phyloP scores from a whole-genome alignment of 2,329 filamentous ascomycete species.

The Arthrobotrys conoides region DNA sequence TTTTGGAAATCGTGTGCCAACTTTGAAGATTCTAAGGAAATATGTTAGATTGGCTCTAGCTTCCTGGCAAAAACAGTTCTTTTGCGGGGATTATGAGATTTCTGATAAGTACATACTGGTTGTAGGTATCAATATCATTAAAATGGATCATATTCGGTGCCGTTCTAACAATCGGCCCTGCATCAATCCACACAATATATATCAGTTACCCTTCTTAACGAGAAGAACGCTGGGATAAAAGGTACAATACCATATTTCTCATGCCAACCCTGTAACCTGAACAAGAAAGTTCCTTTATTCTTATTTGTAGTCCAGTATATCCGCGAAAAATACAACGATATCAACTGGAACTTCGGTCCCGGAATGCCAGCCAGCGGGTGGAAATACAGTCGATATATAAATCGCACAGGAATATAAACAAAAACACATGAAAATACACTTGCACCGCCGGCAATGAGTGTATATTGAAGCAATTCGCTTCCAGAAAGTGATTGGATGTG shows the following conservation, averaged over 20 bases:
- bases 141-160: conserved; percentile 65
- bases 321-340: conserved; percentile 65
- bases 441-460: background rate
- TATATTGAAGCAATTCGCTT: conserved; percentile 6
- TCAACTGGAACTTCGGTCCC: conserved; percentile 66
- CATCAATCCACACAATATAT: background rate
- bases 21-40: conserved; percentile 32
- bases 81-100: background rate
- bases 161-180: conserved; percentile 67
- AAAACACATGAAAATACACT: conserved; percentile 15
- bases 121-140: conserved; percentile 64
- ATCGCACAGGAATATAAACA: conserved; percentile 18
- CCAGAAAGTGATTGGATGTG: background rate
- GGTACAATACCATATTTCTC: conserved; percentile 27
- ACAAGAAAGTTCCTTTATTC: background rate
- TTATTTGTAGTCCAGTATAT: conserved; percentile 10
- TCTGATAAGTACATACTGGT: conserved; percentile 39
- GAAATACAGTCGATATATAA: conserved; percentile 65
- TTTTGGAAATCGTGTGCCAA: conserved; percentile 31
- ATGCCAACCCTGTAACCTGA: conserved; percentile 31
- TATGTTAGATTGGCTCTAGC: background rate
- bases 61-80: background rate
- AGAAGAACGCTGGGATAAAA: background rate
- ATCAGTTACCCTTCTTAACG: background rate
- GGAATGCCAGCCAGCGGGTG: conserved; percentile 66